Conservation (phyloP, 106 monocot species). For the Allium cepa region DNA sequence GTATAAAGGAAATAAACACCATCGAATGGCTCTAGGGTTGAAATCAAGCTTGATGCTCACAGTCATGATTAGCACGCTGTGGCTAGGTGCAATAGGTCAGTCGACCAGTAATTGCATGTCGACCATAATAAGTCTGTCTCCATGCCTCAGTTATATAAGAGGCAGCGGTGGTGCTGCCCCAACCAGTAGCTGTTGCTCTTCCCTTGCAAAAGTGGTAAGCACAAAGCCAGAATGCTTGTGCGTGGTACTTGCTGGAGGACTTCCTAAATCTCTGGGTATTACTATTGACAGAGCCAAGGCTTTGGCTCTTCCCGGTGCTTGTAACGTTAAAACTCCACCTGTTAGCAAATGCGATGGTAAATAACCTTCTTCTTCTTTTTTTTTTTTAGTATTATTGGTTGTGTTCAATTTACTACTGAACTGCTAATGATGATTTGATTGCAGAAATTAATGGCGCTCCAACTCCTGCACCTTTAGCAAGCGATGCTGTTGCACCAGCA, state of each 20-base stretch:
- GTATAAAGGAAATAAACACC: too few species aligned
- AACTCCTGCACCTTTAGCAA: background rate
- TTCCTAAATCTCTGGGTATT: slow-evolving; percentile 20
- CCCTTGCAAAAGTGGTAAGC: slow-evolving; percentile 33
- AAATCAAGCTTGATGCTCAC: background rate
- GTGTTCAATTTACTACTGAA: background rate
- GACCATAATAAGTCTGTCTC: slow-evolving; percentile 26
- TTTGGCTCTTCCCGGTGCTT: slow-evolving; percentile 6
- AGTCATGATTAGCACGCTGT: background rate
- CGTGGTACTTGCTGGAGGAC: slow-evolving; percentile 21
- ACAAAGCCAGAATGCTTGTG: slow-evolving; percentile 43
- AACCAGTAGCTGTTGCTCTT: slow-evolving; percentile 36
- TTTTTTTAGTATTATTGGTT: background rate
- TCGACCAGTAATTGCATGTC: slow-evolving; percentile 20
- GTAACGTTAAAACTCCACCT: slow-evolving; percentile 26
- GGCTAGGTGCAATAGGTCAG: slow-evolving; percentile 7
- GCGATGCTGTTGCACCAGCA: background rate
- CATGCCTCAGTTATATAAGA: slow-evolving; percentile 42
- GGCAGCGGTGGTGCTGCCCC: slow-evolving; percentile 22
- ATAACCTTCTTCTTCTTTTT: background rate
- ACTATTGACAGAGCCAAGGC: slow-evolving; percentile 18
- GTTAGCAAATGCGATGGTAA: slow-evolving; percentile 43
- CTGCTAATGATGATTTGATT: background rate
- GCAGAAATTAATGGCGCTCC: background rate
- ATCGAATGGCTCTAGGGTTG: background rate